A percentile compares a stretch with the other conserved stretches of the same genome.
phyloP scores from a whole-genome alignment of 23 red algal genomes.

The Gracilaria vermiculophylla region DNA sequence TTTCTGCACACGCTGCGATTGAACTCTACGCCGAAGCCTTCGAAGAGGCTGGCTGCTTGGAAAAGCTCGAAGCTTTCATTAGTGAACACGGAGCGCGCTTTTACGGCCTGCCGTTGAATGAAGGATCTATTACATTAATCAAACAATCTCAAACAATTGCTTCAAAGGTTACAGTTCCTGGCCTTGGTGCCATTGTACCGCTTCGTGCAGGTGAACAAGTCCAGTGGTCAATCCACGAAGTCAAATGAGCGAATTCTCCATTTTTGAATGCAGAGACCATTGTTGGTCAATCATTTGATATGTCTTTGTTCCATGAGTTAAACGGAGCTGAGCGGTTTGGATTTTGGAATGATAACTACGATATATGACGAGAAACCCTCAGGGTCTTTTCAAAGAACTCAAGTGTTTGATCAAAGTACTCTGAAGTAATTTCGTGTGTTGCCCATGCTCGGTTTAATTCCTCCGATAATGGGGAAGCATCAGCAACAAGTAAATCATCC shows the following conservation, averaged over 20 bases:
- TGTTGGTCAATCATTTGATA: not conserved
- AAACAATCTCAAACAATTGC: not conserved
- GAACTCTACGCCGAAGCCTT: constrained; percentile 89
- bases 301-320: no score
- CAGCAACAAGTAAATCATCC: constrained; percentile 37
- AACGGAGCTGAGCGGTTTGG: not conserved
- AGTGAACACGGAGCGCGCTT: constrained; percentile 83
- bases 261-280: not conserved
- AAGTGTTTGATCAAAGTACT: constrained; percentile 31
- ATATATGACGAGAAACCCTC: not conserved
- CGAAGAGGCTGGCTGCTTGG: constrained; percentile 70
- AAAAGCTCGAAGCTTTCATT: constrained; percentile 78
- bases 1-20: constrained; percentile 64
- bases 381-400: constrained; percentile 37
- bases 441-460: constrained; percentile 63
- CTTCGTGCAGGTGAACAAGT: constrained; percentile 41
- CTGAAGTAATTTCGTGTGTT: constrained; percentile 45
- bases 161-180: constrained; percentile 23
- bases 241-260: not conserved
- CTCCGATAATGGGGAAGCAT: constrained; percentile 28
- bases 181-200: constrained; percentile 39
- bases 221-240: constrained; percentile 27
- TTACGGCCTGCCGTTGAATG: constrained; percentile 78
- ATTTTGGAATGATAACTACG: not conserved
- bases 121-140: constrained; percentile 47